Conservation (phyloP, 768 basidiomycete genomes). For the Boletus pseudo-olivaceus region DNA sequence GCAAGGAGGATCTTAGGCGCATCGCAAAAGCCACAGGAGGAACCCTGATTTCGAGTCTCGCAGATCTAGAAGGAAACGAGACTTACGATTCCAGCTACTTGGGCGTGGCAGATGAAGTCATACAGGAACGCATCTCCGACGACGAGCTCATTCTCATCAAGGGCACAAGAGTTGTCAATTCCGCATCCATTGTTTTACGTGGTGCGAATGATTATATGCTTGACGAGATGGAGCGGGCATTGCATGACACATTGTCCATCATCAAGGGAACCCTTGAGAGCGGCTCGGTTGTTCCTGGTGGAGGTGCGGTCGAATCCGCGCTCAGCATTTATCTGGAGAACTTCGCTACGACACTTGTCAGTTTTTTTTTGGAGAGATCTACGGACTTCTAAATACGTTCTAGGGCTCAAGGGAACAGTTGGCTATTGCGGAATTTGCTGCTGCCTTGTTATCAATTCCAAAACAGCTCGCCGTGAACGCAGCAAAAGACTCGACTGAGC, state of each 20-base stretch:
- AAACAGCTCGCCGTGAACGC: conserved; percentile 97
- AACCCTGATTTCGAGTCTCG: conserved; percentile 85
- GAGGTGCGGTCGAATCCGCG: conserved; percentile 95
- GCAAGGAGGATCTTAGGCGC: conserved; percentile 94
- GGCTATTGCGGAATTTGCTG: conserved; percentile 98
- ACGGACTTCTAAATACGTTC: conserved; percentile 5
- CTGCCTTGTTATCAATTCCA: conserved; percentile 88
- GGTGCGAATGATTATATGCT: conserved; percentile 99
- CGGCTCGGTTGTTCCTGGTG: conserved; percentile 92
- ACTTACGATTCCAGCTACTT: conserved; percentile 91
- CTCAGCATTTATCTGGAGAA: conserved; percentile 97
- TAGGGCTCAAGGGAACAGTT: conserved; percentile 98
- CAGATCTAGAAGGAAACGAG: conserved; percentile 96
- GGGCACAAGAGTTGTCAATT: conserved; percentile 95
- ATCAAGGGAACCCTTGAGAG: conserved; percentile 98
- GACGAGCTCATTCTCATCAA: conserved; percentile 97
- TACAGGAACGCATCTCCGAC: conserved; percentile 96
- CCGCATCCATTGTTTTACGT: conserved; percentile 86
- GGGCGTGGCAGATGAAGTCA: conserved; percentile 92
- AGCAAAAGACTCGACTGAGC: conserved; percentile 96
- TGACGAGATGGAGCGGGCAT: conserved; percentile 97
- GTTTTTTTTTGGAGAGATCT: conserved; percentile 24
- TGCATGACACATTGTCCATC: conserved; percentile 92
- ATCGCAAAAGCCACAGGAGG: conserved; percentile 98
- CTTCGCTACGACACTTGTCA: conserved; percentile 94